phyloP scores from a whole-genome alignment of 768 basidiomycete genomes.

The Porphyrellus cyaneotinctus region DNA sequence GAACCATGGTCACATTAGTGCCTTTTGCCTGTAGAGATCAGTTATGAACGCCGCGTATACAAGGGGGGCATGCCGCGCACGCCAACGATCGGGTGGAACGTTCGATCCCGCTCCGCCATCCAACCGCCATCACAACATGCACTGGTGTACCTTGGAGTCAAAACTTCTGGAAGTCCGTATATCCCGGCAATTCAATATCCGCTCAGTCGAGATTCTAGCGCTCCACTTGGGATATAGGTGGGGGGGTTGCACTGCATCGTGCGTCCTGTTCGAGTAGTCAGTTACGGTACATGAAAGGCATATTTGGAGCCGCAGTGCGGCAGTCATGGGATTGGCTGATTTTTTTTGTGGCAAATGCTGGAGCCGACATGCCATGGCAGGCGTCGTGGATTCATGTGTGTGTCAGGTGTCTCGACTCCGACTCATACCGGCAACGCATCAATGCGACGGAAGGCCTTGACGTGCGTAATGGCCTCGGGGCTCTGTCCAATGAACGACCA shows the following conservation, averaged over 20 bases:
- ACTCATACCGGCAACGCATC: slow-evolving; percentile 6
- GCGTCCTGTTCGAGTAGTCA: slow-evolving; percentile 15
- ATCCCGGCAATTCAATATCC: slow-evolving; percentile 30
- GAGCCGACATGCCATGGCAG: background rate
- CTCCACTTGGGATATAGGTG: slow-evolving; percentile 15
- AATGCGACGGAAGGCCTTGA: slow-evolving; percentile 4
- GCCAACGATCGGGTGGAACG: slow-evolving; percentile 14
- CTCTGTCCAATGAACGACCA: background rate
- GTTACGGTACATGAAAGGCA: slow-evolving; percentile 8
- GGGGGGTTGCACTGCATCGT: slow-evolving; percentile 4
- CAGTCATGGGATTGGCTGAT: slow-evolving; percentile 2
- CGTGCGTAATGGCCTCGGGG: slow-evolving; percentile 7
- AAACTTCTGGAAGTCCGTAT: slow-evolving; percentile 26
- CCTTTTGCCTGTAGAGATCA: slow-evolving; percentile 6
- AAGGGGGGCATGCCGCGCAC: background rate
- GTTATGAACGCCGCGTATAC: slow-evolving; percentile 20
- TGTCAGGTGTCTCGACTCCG: slow-evolving; percentile 12
- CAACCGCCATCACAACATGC: slow-evolving; percentile 14
- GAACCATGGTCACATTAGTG: slow-evolving; percentile 11
- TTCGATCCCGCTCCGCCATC: slow-evolving; percentile 16
- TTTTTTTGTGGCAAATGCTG: slow-evolving; percentile 2
- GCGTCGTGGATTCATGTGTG: slow-evolving; percentile 16
- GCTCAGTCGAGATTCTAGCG: slow-evolving; percentile 31
- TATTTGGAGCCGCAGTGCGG: slow-evolving; percentile 5
- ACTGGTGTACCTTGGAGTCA: slow-evolving; percentile 8